These are phyloP conservation scores for Emergomyces africanus DNA, from an alignment of 2,329 filamentous ascomycete species.

Conservation along the genomic window DNA sequence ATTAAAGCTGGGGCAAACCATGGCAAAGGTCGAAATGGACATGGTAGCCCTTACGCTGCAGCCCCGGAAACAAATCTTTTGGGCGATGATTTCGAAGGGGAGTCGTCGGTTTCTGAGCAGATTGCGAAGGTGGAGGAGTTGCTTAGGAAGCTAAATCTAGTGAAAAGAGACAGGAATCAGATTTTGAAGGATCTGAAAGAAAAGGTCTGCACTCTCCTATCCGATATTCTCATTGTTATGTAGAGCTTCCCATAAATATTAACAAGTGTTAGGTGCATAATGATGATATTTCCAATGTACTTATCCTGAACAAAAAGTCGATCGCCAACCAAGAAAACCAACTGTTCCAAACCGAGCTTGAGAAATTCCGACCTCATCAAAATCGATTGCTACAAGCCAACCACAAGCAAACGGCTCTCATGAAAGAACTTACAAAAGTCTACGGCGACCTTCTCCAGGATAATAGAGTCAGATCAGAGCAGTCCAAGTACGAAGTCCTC, in stretches of 20 bases:
- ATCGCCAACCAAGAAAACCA: constrained; percentile 85
- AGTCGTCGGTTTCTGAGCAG: constrained; percentile 73
- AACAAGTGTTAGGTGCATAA: constrained; percentile 59
- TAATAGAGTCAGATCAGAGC: constrained; percentile 82
- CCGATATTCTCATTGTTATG: constrained; percentile 1
- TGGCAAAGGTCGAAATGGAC: constrained; percentile 47
- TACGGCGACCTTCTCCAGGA: constrained; percentile 87
- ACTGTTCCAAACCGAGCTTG: constrained; percentile 89
- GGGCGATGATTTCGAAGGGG: constrained; percentile 77
- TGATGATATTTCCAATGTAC: constrained; percentile 92
- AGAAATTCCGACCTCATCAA: constrained; percentile 91
- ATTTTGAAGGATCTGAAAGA: constrained; percentile 95
- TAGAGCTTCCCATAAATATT: background rate
- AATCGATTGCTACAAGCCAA: constrained; percentile 83
- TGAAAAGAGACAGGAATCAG: constrained; percentile 84
- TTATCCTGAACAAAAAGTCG: constrained; percentile 96
- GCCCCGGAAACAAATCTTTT: constrained; percentile 62
- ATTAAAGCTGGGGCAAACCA: constrained; percentile 55
- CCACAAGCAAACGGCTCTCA: constrained; percentile 84
- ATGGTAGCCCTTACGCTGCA: constrained; percentile 44
- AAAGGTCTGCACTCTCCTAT: constrained; percentile 50
- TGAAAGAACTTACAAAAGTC: constrained; percentile 83
- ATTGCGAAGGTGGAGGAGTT: constrained; percentile 81
- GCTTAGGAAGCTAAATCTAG: constrained; percentile 76
- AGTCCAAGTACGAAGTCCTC: constrained; percentile 86